These are phyloP conservation scores for Raphanus raphanistrum DNA, from an alignment of 345 rosid genomes.

Conservation along the genomic window DNA sequence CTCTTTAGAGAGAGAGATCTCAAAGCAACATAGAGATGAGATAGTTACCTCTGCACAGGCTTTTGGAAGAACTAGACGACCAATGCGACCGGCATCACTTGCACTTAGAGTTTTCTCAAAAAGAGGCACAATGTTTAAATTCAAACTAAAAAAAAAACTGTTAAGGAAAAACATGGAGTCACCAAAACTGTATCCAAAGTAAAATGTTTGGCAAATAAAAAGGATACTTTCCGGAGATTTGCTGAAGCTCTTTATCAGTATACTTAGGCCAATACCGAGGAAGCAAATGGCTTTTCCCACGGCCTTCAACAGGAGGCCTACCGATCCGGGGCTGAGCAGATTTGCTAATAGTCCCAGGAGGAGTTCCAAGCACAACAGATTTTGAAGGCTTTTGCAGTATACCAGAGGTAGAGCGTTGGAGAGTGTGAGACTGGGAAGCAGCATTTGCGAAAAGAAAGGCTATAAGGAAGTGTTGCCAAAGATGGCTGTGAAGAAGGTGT, in stretches of 20 bases:
- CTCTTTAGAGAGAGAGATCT: background rate
- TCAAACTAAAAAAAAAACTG: slow-evolving; percentile 47
- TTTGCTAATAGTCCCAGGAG: slow-evolving; percentile 49
- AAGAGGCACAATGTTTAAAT: slow-evolving; percentile 75
- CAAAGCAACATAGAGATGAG: background rate
- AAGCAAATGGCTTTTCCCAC: slow-evolving; percentile 85
- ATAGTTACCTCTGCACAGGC: slow-evolving; percentile 88
- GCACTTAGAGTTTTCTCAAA: slow-evolving; percentile 96
- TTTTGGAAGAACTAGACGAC: slow-evolving; percentile 93
- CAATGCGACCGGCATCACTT: slow-evolving; percentile 98
- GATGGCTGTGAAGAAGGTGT: slow-evolving; percentile 55
- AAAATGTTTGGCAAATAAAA: background rate
- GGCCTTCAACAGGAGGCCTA: slow-evolving; percentile 83
- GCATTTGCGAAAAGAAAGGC: slow-evolving; percentile 45
- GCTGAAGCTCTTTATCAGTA: slow-evolving; percentile 88
- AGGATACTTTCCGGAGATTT: slow-evolving; percentile 96
- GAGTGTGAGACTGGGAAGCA: slow-evolving; percentile 43
- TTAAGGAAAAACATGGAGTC: slow-evolving; percentile 31
- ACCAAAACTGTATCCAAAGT: background rate
- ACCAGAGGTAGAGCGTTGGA: slow-evolving; percentile 54
- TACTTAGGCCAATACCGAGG: slow-evolving; percentile 95
- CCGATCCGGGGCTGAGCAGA: slow-evolving; percentile 56
- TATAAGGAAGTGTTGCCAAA: slow-evolving; percentile 49
- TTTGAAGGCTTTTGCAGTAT: slow-evolving; percentile 61
- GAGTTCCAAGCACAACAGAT: slow-evolving; percentile 36